phyloP scores from a whole-genome alignment of 495 filamentous ascomycete species.

The Peziza echinospora region DNA sequence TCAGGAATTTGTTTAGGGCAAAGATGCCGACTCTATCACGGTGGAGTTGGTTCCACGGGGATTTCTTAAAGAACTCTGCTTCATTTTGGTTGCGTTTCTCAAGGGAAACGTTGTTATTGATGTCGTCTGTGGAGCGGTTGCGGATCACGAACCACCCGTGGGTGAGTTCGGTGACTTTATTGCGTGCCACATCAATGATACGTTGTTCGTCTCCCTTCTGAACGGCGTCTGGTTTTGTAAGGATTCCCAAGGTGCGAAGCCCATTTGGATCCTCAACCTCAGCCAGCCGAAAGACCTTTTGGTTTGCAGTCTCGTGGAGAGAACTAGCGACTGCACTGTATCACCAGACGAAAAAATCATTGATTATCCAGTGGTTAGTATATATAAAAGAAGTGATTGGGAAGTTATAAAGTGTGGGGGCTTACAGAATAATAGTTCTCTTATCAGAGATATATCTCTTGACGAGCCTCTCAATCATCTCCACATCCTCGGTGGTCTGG shows the following conservation, averaged over 20 bases:
- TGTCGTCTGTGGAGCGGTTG: constrained; percentile 28
- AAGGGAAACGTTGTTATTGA: constrained; percentile 16
- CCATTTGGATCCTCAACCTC: constrained; percentile 19
- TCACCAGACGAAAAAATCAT: background rate
- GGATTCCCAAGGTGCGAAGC: constrained; percentile 26
- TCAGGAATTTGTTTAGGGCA: constrained; percentile 9
- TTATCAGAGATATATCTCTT: constrained; percentile 25
- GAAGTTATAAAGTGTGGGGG: background rate
- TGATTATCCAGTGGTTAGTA: background rate
- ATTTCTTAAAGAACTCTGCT: constrained; percentile 21
- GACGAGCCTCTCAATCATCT: constrained; percentile 24
- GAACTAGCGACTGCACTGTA: constrained; percentile 19
- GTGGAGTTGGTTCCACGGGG: constrained; percentile 22
- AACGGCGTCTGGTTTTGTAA: constrained; percentile 26
- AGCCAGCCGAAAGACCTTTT: constrained; percentile 21
- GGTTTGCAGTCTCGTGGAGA: constrained; percentile 17
- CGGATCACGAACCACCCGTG: constrained; percentile 33
- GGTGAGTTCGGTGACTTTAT: constrained; percentile 20
- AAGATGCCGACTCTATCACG: constrained; percentile 20
- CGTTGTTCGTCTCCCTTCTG: constrained; percentile 21
- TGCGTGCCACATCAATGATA: constrained; percentile 18
- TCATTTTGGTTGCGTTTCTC: constrained; percentile 21
- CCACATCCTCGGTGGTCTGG: constrained; percentile 20
- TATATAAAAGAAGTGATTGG: no score
- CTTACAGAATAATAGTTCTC: constrained; percentile 24